phyloP scores from a whole-genome alignment of 1,284 basidiomycete genomes.

The Takashimella koratensis region DNA sequence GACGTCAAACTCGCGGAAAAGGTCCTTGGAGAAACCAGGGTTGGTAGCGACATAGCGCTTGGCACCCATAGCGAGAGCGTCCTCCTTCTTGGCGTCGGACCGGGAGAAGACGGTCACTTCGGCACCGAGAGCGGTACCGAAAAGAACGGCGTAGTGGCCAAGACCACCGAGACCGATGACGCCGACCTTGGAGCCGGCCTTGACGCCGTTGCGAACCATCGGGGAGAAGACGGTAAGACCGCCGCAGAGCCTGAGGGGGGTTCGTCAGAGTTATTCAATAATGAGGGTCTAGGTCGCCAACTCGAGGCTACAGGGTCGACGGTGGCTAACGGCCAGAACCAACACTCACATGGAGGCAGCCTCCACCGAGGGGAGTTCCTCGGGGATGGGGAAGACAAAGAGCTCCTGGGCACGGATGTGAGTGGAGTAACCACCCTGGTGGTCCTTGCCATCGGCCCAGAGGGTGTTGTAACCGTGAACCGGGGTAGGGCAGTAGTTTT shows the following conservation, averaged over 20 bases:
- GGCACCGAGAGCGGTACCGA: conserved; percentile 59
- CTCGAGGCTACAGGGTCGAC: no score
- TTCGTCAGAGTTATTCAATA: conserved; percentile 47
- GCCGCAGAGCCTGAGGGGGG: conserved; percentile 60
- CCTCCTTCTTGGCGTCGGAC: conserved; percentile 59
- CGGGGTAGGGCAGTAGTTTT: conserved; percentile 50
- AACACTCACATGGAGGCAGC: conserved; percentile 49
- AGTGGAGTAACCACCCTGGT: conserved; percentile 61
- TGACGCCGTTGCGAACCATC: conserved; percentile 61
- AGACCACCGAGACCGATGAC: conserved; percentile 68
- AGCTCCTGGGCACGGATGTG: conserved; percentile 63
- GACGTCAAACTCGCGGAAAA: conserved; percentile 56
- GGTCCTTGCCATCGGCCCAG: conserved; percentile 56
- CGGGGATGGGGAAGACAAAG: conserved; percentile 68
- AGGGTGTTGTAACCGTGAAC: conserved; percentile 49
- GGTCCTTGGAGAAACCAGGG: conserved; percentile 52
- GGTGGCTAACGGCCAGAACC: conserved; percentile 61
- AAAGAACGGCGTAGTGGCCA: conserved; percentile 59
- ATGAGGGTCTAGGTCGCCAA: no score
- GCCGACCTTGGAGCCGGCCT: conserved; percentile 63
- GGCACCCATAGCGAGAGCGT: conserved; percentile 63
- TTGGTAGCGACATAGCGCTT: conserved; percentile 54
- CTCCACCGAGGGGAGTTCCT: conserved; percentile 56
- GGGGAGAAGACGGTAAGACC: conserved; percentile 80
- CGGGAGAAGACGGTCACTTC: conserved; percentile 67